Evolutionary conservation across 2,329 filamentous ascomycete species (phyloP).

Genomic region (Colletotrichum liriopes): DNA sequence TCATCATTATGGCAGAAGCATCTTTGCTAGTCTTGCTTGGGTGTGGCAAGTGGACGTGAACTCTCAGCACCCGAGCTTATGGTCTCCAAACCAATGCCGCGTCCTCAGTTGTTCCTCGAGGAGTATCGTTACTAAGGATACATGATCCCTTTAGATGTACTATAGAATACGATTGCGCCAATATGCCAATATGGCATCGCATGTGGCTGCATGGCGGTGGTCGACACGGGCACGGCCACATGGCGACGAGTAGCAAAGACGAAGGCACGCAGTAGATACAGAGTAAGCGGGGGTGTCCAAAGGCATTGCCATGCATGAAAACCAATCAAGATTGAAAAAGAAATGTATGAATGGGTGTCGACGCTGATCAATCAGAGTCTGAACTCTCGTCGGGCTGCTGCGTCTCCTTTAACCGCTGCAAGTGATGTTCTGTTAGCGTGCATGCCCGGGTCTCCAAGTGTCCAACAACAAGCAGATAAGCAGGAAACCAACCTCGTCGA

Average conservation of each 20-base stretch:
- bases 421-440: slow-evolving; percentile 22
- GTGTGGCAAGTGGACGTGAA: not conserved
- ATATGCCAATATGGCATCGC: not conserved
- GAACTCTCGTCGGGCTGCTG: slow-evolving; percentile 67
- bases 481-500: slow-evolving; percentile 73
- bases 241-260: slow-evolving; percentile 3
- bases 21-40: not conserved
- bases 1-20: too few relatives aligned
- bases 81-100: not conserved
- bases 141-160: not conserved
- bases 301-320: not conserved
- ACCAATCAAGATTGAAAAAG: not conserved
- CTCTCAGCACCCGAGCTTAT: not conserved
- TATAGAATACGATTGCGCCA: slow-evolving; percentile 8
- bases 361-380: slow-evolving; percentile 60
- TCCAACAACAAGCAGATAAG: slow-evolving; percentile 15
- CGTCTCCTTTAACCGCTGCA: slow-evolving; percentile 67
- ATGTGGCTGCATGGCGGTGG: slow-evolving; percentile 6
- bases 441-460: not conserved
- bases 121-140: not conserved
- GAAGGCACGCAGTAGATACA: not conserved
- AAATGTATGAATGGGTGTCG: not conserved
- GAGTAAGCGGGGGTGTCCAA: slow-evolving; percentile 1
- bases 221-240: slow-evolving; percentile 18
- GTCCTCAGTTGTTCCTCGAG: not conserved